phyloP scores from a whole-genome alignment of 2,329 filamentous ascomycete species.

The Ascosphaera apis region DNA sequence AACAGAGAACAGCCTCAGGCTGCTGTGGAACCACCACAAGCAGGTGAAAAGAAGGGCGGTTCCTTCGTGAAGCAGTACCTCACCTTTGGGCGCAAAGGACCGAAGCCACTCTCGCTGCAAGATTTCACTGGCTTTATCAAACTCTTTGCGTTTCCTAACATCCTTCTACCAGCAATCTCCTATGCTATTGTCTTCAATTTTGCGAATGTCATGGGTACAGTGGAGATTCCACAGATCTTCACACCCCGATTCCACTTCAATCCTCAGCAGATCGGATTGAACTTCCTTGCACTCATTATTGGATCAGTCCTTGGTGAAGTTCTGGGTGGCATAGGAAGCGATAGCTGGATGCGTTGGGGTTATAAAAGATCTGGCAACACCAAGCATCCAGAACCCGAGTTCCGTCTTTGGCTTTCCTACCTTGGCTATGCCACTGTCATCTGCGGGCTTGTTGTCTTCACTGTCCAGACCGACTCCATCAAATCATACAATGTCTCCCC shows the following conservation, averaged over 20 bases:
- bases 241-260: conserved; percentile 32
- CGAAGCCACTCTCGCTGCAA: conserved; percentile 22
- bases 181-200: conserved; percentile 37
- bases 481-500: conserved; percentile 33
- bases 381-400: conserved; percentile 24
- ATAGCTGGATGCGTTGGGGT: conserved; percentile 24
- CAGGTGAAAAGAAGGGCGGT: conserved; percentile 9
- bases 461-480: conserved; percentile 24
- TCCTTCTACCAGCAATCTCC: conserved; percentile 27
- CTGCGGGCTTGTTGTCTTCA: conserved; percentile 30
- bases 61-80: conserved; percentile 24
- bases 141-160: conserved; percentile 23
- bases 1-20: conserved; percentile 8
- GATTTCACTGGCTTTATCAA: conserved; percentile 31
- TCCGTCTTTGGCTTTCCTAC: conserved; percentile 34
- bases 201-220: conserved; percentile 28
- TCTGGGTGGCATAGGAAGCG: conserved; percentile 29
- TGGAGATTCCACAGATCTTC: conserved; percentile 38
- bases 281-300: conserved; percentile 33
- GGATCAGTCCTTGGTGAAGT: conserved; percentile 36
- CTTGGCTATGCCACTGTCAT: conserved; percentile 28
- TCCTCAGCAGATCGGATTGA: conserved; percentile 33
- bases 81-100: conserved; percentile 28
- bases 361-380: conserved; percentile 8
- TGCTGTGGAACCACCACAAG: conserved; percentile 7